Conservation (phyloP, 148 eudicot genomes). For the Rhododendron vialii region DNA sequence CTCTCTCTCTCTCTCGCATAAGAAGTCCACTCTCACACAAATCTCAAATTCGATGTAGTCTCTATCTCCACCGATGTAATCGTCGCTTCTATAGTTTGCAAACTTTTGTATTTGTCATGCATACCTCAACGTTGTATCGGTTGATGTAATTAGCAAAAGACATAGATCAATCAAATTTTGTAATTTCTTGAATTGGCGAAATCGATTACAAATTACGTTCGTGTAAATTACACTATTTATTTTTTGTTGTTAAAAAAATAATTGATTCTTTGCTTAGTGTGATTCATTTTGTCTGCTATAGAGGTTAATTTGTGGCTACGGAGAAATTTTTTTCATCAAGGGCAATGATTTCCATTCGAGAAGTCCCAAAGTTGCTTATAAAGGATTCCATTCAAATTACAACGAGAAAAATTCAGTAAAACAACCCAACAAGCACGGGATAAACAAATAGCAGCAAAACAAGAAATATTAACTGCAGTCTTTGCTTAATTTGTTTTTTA, state of each 20-base stretch:
- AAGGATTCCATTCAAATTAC: no score
- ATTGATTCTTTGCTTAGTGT: not conserved
- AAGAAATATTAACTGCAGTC: no score
- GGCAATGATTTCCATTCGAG: no score
- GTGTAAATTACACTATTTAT: not conserved
- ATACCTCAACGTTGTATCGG: not conserved
- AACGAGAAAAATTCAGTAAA: not conserved
- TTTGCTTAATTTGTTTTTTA: no score
- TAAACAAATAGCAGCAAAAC: no score
- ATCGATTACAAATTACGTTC: not conserved
- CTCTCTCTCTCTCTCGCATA: not conserved
- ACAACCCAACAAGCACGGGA: not conserved
- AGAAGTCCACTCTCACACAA: constrained; percentile 3
- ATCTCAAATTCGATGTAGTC: constrained; percentile 31
- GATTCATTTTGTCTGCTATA: not conserved
- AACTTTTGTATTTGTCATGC: no score
- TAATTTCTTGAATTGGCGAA: not conserved
- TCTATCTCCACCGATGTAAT: constrained; percentile 30
- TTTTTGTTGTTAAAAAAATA: no score
- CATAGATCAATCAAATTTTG: not conserved
- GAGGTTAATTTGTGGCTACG: no score
- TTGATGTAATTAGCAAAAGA: not conserved
- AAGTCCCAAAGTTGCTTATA: no score
- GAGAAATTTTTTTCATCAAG: no score
- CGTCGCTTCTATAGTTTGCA: not conserved